Conservation (phyloP, 2,329 filamentous ascomycete genomes). For the Ramichloridium luteum region DNA sequence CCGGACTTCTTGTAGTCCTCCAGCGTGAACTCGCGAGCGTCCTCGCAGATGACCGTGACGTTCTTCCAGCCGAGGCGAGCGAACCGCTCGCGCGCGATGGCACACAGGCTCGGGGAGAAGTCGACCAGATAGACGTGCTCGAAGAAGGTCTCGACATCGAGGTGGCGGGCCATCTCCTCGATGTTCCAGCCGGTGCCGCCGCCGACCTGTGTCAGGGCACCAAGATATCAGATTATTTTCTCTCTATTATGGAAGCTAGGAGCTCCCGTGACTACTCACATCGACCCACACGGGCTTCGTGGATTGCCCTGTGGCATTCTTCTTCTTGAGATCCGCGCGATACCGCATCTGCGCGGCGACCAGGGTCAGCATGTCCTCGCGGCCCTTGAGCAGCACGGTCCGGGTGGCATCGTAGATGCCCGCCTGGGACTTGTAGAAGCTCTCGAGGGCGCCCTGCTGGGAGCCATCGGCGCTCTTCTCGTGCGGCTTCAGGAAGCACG, state of each 20-base stretch:
- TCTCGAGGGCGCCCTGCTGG: constrained; percentile 89
- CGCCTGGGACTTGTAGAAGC: constrained; percentile 82
- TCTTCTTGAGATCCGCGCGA: constrained; percentile 47
- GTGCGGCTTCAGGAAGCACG: constrained; percentile 90
- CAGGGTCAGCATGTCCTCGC: constrained; percentile 86
- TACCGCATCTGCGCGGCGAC: constrained; percentile 70
- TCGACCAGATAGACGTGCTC: constrained; percentile 85
- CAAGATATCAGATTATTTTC: too few relatives aligned
- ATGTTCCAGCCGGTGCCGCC: constrained; percentile 83
- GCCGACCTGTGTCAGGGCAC: too few relatives aligned
- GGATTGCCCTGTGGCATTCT: constrained; percentile 38
- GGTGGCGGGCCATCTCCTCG: constrained; percentile 70
- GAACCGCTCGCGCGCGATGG: constrained; percentile 74
- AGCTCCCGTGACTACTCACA: too few relatives aligned
- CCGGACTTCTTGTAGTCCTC: constrained; percentile 54
- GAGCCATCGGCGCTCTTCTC: constrained; percentile 51
- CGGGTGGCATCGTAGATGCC: constrained; percentile 83
- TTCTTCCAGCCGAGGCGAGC: constrained; percentile 80
- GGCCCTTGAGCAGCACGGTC: constrained; percentile 63
- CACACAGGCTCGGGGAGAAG: constrained; percentile 82
- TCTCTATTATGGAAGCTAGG: too few relatives aligned
- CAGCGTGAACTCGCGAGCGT: constrained; percentile 74
- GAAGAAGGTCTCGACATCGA: constrained; percentile 77
- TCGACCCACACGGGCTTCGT: constrained; percentile 78
- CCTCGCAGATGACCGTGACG: constrained; percentile 81